These are phyloP conservation scores for Cnidoscolus chayamansa DNA, from an alignment of 441 rosid genomes.

Conservation along the genomic window DNA sequence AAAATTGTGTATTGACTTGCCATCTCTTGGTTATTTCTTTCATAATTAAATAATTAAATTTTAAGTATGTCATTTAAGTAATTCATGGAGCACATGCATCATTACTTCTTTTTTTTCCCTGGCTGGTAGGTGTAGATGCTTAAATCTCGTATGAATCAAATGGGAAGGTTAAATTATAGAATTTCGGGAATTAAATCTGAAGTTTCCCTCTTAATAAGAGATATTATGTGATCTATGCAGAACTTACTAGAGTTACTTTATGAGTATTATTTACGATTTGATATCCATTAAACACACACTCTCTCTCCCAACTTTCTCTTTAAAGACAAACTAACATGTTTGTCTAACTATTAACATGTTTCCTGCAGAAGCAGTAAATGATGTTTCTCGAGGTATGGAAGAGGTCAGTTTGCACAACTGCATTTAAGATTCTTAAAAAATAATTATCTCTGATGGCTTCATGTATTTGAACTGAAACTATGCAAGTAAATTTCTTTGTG, in stretches of 20 bases:
- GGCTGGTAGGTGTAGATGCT: not conserved
- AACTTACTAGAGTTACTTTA: not conserved
- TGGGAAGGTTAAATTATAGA: not conserved
- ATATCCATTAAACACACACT: not conserved
- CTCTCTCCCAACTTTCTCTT: constrained; percentile 4
- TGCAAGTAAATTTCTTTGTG: constrained; percentile 20
- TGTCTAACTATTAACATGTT: constrained; percentile 16
- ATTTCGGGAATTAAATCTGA: not conserved
- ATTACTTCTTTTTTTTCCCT: not conserved
- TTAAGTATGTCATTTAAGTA: not conserved
- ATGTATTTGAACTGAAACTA: constrained; percentile 15
- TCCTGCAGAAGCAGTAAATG: constrained; percentile 54
- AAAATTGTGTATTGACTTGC: not conserved
- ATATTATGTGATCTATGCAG: not conserved
- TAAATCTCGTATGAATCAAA: not conserved
- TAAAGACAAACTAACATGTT: not conserved
- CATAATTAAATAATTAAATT: not conserved
- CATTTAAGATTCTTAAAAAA: constrained; percentile 13
- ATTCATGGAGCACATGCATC: not conserved
- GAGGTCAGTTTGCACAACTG: constrained; percentile 51
- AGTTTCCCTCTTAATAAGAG: constrained; percentile 1
- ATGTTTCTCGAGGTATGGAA: constrained; percentile 53
- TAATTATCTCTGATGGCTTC: not conserved
- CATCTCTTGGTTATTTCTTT: not conserved
- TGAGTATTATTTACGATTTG: constrained; percentile 3